Conservation (phyloP, 441 rosid species). For the Adansonia rubrostipa region DNA sequence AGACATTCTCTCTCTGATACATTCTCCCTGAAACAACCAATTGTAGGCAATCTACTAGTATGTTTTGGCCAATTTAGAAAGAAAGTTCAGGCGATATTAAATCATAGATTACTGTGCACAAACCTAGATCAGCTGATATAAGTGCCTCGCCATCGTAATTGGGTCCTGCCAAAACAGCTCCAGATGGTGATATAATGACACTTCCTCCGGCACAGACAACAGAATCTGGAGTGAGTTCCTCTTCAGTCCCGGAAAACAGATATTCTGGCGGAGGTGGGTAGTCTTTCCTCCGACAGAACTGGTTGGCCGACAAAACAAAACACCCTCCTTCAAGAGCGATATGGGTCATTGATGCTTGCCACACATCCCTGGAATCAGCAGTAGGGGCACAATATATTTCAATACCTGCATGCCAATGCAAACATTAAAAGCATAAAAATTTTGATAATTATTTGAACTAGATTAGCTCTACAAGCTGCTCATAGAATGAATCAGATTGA, state of each 20-base stretch:
- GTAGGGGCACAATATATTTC: constrained; percentile 97
- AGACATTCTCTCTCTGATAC: neutral
- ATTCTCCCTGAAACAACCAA: neutral
- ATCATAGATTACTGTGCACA: constrained; percentile 8
- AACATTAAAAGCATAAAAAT: constrained; percentile 11
- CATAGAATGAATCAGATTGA: too few species aligned
- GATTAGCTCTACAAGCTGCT: too few species aligned
- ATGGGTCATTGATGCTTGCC: constrained; percentile 91
- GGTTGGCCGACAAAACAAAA: constrained; percentile 84
- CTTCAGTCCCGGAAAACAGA: constrained; percentile 63
- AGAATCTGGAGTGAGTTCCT: constrained; percentile 70
- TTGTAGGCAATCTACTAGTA: neutral
- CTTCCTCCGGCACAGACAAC: constrained; percentile 92
- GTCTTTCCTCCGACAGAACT: constrained; percentile 82
- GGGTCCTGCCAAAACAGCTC: constrained; percentile 86
- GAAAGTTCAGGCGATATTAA: neutral
- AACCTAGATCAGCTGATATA: constrained; percentile 88
- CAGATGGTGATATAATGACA: constrained; percentile 84
- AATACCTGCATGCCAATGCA: constrained; percentile 49
- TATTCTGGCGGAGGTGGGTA: constrained; percentile 94
- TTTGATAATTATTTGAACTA: neutral
- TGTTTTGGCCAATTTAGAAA: neutral
- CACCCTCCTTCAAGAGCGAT: constrained; percentile 97
- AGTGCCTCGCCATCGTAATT: constrained; percentile 83
- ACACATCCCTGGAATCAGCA: constrained; percentile 81